Evolutionary conservation across 495 filamentous ascomycete species (phyloP), one percentile per base, ranked within the genome.

Genomic region (Penicillium arizonense): DNA sequence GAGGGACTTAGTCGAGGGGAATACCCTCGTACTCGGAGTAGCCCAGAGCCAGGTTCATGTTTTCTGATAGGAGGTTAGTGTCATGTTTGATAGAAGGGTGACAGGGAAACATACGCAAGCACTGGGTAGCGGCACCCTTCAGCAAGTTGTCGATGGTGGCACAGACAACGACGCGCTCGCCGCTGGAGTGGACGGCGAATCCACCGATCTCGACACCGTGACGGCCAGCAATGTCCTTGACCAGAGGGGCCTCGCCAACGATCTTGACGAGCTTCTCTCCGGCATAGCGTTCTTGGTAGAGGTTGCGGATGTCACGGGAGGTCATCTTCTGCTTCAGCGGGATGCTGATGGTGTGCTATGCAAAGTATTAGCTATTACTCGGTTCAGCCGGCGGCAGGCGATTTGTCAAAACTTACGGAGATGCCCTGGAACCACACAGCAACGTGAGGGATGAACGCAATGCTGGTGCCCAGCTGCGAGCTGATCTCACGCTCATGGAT

Each of bases 341-440:
- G 35, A 97, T 90, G 69, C 81, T 88, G 70, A 97, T 92, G 33
- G 91, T 88, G 72, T 96, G 92, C 73, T 82, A 23, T 38, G 39
- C 2, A 38, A 13, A 36, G 32, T 28, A 53, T 71, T 56, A 73
- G 65, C 20, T 21, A 20, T 5, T 20, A 21, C 39, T 28, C 2
- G 23, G 14, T 21, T 16, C 14, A 21, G 39, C 30, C 30, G 12
- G 40, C 18, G 44, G 23, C 21, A 7, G 14, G 8, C 6, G 9
- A 1, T 14, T 1, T 16, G 3, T 24, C 36, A 57, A 28, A 23
- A 69, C 74, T 56, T 72, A 77, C 74, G 55, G 85, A 87, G 61
- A 98, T 98, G 46, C 94, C 94, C 70, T 95, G 90, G 82, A 98
- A 98, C 94, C 94, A 97, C 21, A 88, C 83, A 14, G 92, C 92